Conservation (phyloP, 2,329 filamentous ascomycete species). For the Trichoderma lentiforme region DNA sequence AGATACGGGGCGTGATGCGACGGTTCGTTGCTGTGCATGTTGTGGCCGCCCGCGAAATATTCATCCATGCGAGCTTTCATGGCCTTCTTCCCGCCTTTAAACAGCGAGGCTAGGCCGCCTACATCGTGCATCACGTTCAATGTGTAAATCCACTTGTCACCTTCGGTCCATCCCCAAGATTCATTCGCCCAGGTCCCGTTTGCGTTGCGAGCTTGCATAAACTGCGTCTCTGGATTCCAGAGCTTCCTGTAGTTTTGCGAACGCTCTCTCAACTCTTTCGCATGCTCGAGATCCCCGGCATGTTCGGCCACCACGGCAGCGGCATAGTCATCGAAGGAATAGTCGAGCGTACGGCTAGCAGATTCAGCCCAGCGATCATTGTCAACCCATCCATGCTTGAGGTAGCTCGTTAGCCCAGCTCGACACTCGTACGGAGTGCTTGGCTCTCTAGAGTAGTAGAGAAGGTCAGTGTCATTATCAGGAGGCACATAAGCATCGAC, state of each 20-base stretch:
- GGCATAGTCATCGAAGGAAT: slow-evolving; percentile 45
- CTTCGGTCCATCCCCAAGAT: slow-evolving; percentile 47
- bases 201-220: slow-evolving; percentile 46
- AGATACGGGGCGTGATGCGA: slow-evolving; percentile 47
- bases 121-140: slow-evolving; percentile 48
- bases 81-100: slow-evolving; percentile 33
- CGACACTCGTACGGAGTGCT: slow-evolving; percentile 44
- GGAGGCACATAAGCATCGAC: slow-evolving; percentile 45
- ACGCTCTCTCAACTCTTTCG: slow-evolving; percentile 33
- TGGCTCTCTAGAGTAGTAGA: slow-evolving; percentile 47
- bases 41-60: slow-evolving; percentile 44
- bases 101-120: slow-evolving; percentile 39
- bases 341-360: slow-evolving; percentile 45
- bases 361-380: slow-evolving; percentile 48
- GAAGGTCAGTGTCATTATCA: slow-evolving; percentile 39
- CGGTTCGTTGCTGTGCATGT: slow-evolving; percentile 47
- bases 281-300: slow-evolving; percentile 33
- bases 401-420: slow-evolving; percentile 44
- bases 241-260: slow-evolving; percentile 40
- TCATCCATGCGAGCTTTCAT: slow-evolving; percentile 43
- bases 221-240: slow-evolving; percentile 42
- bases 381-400: slow-evolving; percentile 43
- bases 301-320: slow-evolving; percentile 39
- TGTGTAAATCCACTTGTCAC: slow-evolving; percentile 49
- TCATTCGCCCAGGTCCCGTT: slow-evolving; percentile 44